Conservation (phyloP, 2,329 filamentous ascomycete species). For the Plenodomus lindquistii region DNA sequence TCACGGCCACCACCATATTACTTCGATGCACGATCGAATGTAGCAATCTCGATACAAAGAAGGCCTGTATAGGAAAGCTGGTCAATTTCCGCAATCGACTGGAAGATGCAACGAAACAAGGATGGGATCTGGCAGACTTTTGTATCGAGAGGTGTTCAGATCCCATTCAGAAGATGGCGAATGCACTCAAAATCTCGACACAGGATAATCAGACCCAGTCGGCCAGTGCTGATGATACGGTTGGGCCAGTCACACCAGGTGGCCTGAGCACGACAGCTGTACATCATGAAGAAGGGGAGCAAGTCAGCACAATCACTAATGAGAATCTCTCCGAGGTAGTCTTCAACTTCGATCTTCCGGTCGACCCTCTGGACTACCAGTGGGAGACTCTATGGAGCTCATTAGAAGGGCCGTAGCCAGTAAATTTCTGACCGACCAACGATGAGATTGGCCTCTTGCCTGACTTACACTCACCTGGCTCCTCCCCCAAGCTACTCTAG, state of each 20-base stretch:
- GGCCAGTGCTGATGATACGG: background rate
- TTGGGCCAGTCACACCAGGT: too few species aligned
- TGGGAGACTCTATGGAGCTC: conserved; percentile 22
- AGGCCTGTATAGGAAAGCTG: conserved; percentile 7
- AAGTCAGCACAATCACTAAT: background rate
- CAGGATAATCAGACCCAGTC: background rate
- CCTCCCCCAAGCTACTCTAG: background rate
- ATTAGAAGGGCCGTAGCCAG: conserved; percentile 15
- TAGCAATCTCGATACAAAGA: conserved; percentile 9
- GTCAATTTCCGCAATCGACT: conserved; percentile 11
- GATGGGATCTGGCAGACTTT: conserved; percentile 25
- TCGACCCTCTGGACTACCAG: conserved; percentile 18
- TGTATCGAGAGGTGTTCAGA: conserved; percentile 24
- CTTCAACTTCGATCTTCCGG: conserved; percentile 10
- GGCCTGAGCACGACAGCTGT: too few species aligned
- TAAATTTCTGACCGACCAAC: conserved; percentile 9
- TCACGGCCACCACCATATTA: conserved; percentile 21
- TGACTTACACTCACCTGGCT: background rate
- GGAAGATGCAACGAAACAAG: conserved; percentile 7
- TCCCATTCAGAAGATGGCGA: conserved; percentile 23
- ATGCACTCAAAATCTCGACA: conserved; percentile 6
- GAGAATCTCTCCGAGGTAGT: background rate
- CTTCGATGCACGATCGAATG: conserved; percentile 20
- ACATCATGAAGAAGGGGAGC: too few species aligned
- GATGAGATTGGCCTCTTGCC: background rate